These are phyloP conservation scores for Chamaecyparis obtusa DNA, from an alignment of 75 land plant species.

Conservation along the genomic window DNA sequence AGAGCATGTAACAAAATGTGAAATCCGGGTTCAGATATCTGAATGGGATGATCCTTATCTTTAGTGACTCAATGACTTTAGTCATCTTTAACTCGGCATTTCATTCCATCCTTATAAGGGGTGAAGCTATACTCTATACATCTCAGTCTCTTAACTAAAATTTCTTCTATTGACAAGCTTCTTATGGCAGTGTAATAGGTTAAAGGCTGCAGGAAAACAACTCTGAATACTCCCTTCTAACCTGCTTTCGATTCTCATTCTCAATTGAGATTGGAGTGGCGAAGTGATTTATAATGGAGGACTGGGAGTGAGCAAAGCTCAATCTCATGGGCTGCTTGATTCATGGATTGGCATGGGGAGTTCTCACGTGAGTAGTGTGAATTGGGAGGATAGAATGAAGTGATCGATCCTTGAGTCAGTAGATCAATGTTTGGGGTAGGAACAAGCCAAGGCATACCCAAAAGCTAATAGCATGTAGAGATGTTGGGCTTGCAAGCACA, in stretches of 20 bases:
- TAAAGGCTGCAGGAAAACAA: neutral
- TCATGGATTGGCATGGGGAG: too few species aligned
- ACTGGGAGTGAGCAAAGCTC: too few species aligned
- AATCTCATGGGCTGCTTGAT: too few species aligned
- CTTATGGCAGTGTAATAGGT: neutral
- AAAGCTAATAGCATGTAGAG: neutral
- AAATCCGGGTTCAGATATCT: neutral
- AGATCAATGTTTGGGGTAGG: too few species aligned
- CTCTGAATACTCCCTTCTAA: too few species aligned
- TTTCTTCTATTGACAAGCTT: neutral
- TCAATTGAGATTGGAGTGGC: too few species aligned
- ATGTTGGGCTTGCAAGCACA: neutral
- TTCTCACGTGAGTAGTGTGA: too few species aligned
- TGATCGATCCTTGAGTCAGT: too few species aligned
- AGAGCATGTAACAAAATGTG: neutral
- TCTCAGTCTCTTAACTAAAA: neutral
- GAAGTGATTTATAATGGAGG: too few species aligned
- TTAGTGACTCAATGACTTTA: neutral
- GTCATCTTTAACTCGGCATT: neutral
- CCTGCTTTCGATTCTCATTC: too few species aligned
- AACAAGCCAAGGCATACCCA: neutral
- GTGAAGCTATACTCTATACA: neutral
- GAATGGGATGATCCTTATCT: neutral
- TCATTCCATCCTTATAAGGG: neutral
- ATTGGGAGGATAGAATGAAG: too few species aligned